These are phyloP conservation scores for Globisporangium viniferum DNA, from an alignment of 352 stramenopile genomes.

Conservation along the genomic window DNA sequence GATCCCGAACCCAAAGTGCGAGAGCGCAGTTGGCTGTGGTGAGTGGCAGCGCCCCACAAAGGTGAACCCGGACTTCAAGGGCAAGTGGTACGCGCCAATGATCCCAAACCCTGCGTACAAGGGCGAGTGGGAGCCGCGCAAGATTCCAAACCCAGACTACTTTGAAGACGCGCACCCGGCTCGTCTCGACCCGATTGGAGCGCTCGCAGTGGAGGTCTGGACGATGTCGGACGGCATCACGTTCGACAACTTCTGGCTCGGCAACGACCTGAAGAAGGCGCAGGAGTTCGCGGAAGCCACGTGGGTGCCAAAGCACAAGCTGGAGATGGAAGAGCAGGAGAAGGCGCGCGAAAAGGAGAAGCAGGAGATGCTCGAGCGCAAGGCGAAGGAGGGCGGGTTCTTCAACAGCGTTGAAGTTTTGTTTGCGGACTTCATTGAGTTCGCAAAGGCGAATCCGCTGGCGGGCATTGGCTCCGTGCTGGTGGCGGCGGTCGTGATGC, in stretches of 20 bases:
- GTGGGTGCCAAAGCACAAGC: slow-evolving; percentile 71
- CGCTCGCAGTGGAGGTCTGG: slow-evolving; percentile 90
- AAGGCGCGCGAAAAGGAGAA: slow-evolving; percentile 46
- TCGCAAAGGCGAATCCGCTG: slow-evolving; percentile 54
- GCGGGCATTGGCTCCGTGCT: slow-evolving; percentile 45
- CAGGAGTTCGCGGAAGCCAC: slow-evolving; percentile 75
- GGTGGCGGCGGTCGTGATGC: slow-evolving; percentile 36
- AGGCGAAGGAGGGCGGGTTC: slow-evolving; percentile 48
- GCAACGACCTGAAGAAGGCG: slow-evolving; percentile 76
- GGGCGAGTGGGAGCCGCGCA: slow-evolving; percentile 85
- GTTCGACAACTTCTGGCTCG: slow-evolving; percentile 93
- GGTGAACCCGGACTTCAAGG: slow-evolving; percentile 90
- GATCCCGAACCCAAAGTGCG: slow-evolving; percentile 89
- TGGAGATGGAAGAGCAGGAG: slow-evolving; percentile 54
- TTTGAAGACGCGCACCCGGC: slow-evolving; percentile 83
- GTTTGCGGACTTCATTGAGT: slow-evolving; percentile 41
- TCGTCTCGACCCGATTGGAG: slow-evolving; percentile 85
- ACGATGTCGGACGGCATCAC: slow-evolving; percentile 87
- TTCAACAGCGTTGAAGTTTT: slow-evolving; percentile 41
- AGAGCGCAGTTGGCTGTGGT: slow-evolving; percentile 84
- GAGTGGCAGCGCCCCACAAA: slow-evolving; percentile 87
- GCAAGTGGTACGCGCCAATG: slow-evolving; percentile 88
- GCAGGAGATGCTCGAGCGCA: slow-evolving; percentile 28
- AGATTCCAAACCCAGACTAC: slow-evolving; percentile 90
- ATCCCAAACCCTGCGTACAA: slow-evolving; percentile 93